A percentile compares a stretch with the other conserved stretches of the same genome.
Conservation (phyloP, 306 rosid genomes). For the Canavalia gladiata region DNA sequence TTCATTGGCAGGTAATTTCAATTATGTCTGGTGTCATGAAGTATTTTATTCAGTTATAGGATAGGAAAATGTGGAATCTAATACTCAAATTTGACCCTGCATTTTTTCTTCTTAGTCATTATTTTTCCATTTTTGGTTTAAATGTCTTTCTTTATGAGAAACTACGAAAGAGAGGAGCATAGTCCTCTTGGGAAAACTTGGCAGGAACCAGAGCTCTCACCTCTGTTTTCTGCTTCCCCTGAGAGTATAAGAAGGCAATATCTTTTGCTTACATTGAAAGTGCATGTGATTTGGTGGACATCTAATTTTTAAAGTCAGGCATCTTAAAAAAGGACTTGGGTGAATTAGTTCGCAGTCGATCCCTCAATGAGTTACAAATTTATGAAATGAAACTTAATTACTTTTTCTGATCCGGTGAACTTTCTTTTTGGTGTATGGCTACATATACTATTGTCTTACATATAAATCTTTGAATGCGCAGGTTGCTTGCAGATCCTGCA, state of each 20-base stretch:
- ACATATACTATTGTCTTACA: slow-evolving; percentile 20
- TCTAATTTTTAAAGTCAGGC: neutral
- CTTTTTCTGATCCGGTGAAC: slow-evolving; percentile 30
- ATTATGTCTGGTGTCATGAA: slow-evolving; percentile 24
- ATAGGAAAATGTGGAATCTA: neutral
- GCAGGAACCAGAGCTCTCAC: slow-evolving; percentile 12
- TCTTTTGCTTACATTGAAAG: slow-evolving; percentile 33
- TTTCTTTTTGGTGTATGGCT: slow-evolving; percentile 7
- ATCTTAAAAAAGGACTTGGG: neutral
- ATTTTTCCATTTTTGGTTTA: slow-evolving; percentile 17
- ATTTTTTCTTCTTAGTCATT: slow-evolving; percentile 30
- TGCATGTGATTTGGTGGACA: slow-evolving; percentile 9
- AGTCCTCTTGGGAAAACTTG: neutral
- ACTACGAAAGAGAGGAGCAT: slow-evolving; percentile 7
- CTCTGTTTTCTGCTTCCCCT: neutral
- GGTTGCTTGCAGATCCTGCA: slow-evolving; percentile 98
- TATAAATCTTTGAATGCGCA: slow-evolving; percentile 54
- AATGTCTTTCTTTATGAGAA: slow-evolving; percentile 3
- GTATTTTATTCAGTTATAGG: slow-evolving; percentile 20
- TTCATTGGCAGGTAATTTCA: slow-evolving; percentile 92
- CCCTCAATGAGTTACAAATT: slow-evolving; percentile 19
- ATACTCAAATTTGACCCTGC: neutral
- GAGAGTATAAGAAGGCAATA: slow-evolving; percentile 12
- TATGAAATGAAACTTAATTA: neutral
- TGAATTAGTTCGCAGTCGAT: no score